phyloP scores from a whole-genome alignment of 768 basidiomycete species.

The Leccinum variicolor region DNA sequence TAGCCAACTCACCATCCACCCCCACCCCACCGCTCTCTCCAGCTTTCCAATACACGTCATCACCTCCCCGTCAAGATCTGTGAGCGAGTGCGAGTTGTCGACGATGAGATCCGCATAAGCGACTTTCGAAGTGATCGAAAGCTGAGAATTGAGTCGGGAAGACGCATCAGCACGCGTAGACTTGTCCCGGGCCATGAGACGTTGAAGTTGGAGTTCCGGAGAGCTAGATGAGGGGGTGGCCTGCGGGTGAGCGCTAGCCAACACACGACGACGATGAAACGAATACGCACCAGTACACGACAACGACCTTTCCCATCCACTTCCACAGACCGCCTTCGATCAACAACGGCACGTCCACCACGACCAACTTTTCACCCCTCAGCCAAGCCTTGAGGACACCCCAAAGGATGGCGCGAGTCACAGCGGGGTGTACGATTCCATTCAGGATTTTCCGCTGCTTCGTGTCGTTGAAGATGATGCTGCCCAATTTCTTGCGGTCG shows the following conservation, averaged over 20 bases:
- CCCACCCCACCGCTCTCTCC: constrained; percentile 50
- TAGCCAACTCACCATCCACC: constrained; percentile 64
- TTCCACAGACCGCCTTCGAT: constrained; percentile 86
- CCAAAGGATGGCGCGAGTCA: constrained; percentile 39
- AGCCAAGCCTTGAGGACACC: constrained; percentile 59
- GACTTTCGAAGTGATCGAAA: constrained; percentile 76
- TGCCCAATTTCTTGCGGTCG: constrained; percentile 27
- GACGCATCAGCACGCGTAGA: constrained; percentile 65
- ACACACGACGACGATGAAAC: too few species aligned
- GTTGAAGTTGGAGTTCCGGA: constrained; percentile 74
- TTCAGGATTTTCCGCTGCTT: constrained; percentile 72
- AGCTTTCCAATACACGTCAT: constrained; percentile 36
- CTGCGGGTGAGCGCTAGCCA: too few species aligned
- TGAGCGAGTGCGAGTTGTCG: constrained; percentile 79
- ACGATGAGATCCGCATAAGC: constrained; percentile 79
- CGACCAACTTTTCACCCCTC: constrained; percentile 69
- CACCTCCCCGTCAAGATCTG: constrained; percentile 57
- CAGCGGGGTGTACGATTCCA: constrained; percentile 85
- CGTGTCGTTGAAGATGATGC: constrained; percentile 73
- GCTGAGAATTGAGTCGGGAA: constrained; percentile 57
- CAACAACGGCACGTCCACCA: constrained; percentile 89
- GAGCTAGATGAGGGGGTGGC: constrained; percentile 46
- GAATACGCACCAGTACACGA: constrained; percentile 81
- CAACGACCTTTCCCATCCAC: constrained; percentile 78
- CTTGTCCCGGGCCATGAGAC: constrained; percentile 74